Evolutionary conservation across 2,329 filamentous ascomycete genomes (phyloP).

Genomic region (Cladosporium sp.): DNA sequence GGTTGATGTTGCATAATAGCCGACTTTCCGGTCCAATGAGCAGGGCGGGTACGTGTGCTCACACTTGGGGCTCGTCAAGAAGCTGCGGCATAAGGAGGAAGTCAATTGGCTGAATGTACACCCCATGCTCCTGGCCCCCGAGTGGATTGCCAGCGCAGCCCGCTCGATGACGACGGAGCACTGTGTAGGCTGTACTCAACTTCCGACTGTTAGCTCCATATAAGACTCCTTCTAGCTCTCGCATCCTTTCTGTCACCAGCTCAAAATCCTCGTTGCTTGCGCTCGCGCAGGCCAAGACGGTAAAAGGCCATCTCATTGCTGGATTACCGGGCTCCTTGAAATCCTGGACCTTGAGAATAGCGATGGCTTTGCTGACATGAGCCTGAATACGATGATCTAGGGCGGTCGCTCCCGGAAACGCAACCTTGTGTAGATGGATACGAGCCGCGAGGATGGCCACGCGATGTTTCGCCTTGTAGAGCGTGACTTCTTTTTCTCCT

Average conservation of each 20-base stretch:
- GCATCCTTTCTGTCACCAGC: background rate
- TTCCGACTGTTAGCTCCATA: slow-evolving; percentile 21
- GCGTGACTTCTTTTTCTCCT: background rate
- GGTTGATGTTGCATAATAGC: background rate
- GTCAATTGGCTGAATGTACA: background rate
- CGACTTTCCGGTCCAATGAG: background rate
- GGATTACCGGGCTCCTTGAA: slow-evolving; percentile 21
- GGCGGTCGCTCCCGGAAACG: slow-evolving; percentile 2
- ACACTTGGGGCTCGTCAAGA: background rate
- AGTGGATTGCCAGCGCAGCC: background rate
- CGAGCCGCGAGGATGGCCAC: slow-evolving; percentile 17
- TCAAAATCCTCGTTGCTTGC: slow-evolving; percentile 18
- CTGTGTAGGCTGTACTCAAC: slow-evolving; percentile 12
- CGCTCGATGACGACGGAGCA: background rate
- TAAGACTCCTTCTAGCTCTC: slow-evolving; percentile 4
- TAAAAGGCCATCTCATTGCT: slow-evolving; percentile 24
- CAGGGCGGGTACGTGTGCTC: background rate
- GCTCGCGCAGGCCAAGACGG: slow-evolving; percentile 22
- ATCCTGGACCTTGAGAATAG: background rate
- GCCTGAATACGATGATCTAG: slow-evolving; percentile 1
- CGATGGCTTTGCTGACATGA: background rate
- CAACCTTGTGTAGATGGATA: slow-evolving; percentile 22
- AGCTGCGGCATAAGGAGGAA: background rate
- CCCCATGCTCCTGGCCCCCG: background rate
- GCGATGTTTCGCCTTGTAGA: slow-evolving; percentile 23